Base-by-base conservation (phyloP, 208 protist genomes). In the Trypanosoma grayi region DNA sequence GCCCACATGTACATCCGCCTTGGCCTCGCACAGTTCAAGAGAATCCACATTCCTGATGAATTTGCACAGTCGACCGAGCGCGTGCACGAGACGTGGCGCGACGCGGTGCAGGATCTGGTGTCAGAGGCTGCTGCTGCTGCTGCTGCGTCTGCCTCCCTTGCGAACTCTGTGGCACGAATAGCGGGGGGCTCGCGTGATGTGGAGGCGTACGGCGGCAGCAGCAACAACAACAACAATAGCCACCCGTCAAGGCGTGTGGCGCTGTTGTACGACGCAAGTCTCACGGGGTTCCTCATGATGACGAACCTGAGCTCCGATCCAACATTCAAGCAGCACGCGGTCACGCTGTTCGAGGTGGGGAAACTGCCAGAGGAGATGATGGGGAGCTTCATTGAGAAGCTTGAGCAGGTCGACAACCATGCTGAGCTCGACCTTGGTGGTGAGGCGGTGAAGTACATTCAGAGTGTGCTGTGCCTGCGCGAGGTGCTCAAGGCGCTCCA, bases 211-310 rank as follows among this genome's bases (percentile, higher is more conserved):
- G 40, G 24, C 20, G 37, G 24, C 31, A 30, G 1, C 10, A 25
- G 24, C 10, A 47, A 5, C 30, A 48, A 27, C 30, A 28, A 18
- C 25, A 22, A 30, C 24, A 36, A 51, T 47, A 41, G 67, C 4
- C 79, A 84, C 51, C 85, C 85, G 0, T 31, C 59, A 20, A 94
- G 94, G 66, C 85, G 97, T 43, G 83, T 98, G 27, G 97, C 85
- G 8, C 84, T 99, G 9, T 50, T 99, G 22, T 99, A 98, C 82
- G 97, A 98, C 57, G 81, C 84, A 22, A 96, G 81, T 13, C 81
- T 99, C 13, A 98, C 96, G 8, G 98, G 97, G 8, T 98, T 97
- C 66, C 79, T 99, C 16, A 99, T 99, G 97, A 98, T 99, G 97
- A 98, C 95, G 51, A 98, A 98, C 73, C 68, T 98, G 22, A 95